These are phyloP conservation scores for Fibroporia radiculosa DNA, from an alignment of 768 basidiomycete species.

Conservation along the genomic window DNA sequence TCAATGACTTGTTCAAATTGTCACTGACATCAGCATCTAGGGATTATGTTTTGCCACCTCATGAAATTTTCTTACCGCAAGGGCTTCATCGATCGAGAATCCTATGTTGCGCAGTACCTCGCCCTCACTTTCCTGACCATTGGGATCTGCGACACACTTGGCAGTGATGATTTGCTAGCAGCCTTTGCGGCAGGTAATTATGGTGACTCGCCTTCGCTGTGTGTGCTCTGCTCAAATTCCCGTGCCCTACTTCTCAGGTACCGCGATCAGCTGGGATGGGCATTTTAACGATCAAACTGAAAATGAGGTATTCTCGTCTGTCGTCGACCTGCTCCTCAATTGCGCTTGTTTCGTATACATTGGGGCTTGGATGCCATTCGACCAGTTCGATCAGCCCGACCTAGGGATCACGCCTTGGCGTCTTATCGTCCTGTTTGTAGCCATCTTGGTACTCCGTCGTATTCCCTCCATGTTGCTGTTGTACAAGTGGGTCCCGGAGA, in stretches of 20 bases:
- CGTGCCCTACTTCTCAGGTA: conserved; percentile 36
- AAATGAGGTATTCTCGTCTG: conserved; percentile 81
- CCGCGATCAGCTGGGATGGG: conserved; percentile 88
- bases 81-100: conserved; percentile 71
- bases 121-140: conserved; percentile 66
- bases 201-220: too few species aligned
- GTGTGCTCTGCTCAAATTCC: not conserved
- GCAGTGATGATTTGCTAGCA: conserved; percentile 83
- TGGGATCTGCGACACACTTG: conserved; percentile 74
- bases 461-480: conserved; percentile 73
- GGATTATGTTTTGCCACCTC: conserved; percentile 58
- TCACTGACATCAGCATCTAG: conserved; percentile 25
- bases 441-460: conserved; percentile 67
- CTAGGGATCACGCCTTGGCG: conserved; percentile 66
- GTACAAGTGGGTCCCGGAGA: conserved; percentile 84
- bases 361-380: conserved; percentile 82
- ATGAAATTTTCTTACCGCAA: conserved; percentile 63
- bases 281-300: conserved; percentile 76
- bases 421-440: conserved; percentile 57
- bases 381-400: conserved; percentile 43
- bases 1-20: not conserved
- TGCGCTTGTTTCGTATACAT: conserved; percentile 77
- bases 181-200: conserved; percentile 70
- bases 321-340: conserved; percentile 83
- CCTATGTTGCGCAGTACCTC: conserved; percentile 81